Conservation (phyloP, 2,329 filamentous ascomycete genomes). For the Grosmannia huntii region DNA sequence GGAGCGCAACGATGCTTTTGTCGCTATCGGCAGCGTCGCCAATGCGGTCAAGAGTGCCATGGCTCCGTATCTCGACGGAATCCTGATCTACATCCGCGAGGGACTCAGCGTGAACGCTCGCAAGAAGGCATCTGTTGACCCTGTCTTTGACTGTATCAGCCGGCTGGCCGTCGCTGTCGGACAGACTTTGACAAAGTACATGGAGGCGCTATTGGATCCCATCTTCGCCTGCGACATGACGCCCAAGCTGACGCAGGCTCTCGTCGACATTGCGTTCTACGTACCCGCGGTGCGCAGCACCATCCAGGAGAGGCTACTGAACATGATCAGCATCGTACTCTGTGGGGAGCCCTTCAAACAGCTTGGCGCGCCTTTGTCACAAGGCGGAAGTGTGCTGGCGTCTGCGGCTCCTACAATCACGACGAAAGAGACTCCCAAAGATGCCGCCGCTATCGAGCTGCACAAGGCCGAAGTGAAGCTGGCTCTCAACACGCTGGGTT, state of each 20-base stretch:
- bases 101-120: slow-evolving; percentile 71
- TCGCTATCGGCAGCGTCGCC: slow-evolving; percentile 91
- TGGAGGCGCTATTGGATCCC: slow-evolving; percentile 87
- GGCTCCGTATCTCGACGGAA: slow-evolving; percentile 85
- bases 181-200: slow-evolving; percentile 95
- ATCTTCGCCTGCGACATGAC: slow-evolving; percentile 96
- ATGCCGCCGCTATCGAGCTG: slow-evolving; percentile 67
- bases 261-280: slow-evolving; percentile 98
- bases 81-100: slow-evolving; percentile 86
- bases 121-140: slow-evolving; percentile 52
- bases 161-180: slow-evolving; percentile 90
- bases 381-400: slow-evolving; percentile 2
- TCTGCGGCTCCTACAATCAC: slow-evolving; percentile 26
- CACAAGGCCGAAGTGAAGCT: slow-evolving; percentile 81
- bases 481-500: slow-evolving; percentile 89
- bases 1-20: slow-evolving; percentile 84
- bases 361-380: slow-evolving; percentile 61
- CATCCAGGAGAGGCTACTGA: slow-evolving; percentile 85
- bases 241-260: slow-evolving; percentile 82
- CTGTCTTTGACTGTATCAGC: slow-evolving; percentile 96
- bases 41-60: slow-evolving; percentile 94
- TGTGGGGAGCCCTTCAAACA: slow-evolving; percentile 88
- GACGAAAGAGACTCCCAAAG: slow-evolving; percentile 66
- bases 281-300: slow-evolving; percentile 87
- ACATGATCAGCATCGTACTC: slow-evolving; percentile 88